Evolutionary conservation across 768 basidiomycete species (phyloP), one percentile per base, ranked within the genome.

Genomic region (Panellus pusillus): DNA sequence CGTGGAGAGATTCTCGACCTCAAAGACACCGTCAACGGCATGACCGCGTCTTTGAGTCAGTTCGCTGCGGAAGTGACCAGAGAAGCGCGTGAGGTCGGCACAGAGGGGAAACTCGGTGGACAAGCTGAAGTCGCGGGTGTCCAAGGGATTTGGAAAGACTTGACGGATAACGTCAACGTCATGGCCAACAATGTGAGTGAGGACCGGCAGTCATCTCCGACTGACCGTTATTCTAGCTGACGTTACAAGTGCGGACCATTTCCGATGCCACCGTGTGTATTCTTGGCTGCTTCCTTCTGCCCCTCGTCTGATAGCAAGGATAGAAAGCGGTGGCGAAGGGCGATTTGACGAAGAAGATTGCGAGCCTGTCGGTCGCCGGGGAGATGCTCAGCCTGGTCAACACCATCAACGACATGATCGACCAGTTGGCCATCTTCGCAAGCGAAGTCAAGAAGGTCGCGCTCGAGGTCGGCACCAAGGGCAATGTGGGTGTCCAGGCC

Each of bases 351-450:
- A 86, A 91, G 66, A 98, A 98, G 76, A 93, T 98, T 58, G 84
- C 82, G 9, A 93, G 92, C 37, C 91, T 98, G 18, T 86, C 89
- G 1, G 95, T 96, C 5, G 89, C 91, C 14, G 96, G 96, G 66
- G 96, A 99, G 73, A 96, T 98, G 76, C 76, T 96, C n/a, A 87
- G 84, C 59, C 77, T 99, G 60, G 95, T 97, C 45, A 93, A 94
- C 72, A 98, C 97, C 15, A 98, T 98, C 82, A 98, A 98, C 72
- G 87, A 89, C 69, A 82, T 82, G 80, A 82, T 81, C 65, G 80
- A 82, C 63, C 79, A 82, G 51, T 66, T 82, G 54, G 78, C 76
- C 20, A 81, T 80, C 44, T 81, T 82, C 58, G 79, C 80, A 7
- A 75, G 75, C 6, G 80, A 82, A 62, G 78, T 98, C 54, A 98